Evolutionary conservation across 1,284 basidiomycete species (phyloP), one percentile per base, ranked within the genome.

Genomic region (Ceratobasidium sp.): DNA sequence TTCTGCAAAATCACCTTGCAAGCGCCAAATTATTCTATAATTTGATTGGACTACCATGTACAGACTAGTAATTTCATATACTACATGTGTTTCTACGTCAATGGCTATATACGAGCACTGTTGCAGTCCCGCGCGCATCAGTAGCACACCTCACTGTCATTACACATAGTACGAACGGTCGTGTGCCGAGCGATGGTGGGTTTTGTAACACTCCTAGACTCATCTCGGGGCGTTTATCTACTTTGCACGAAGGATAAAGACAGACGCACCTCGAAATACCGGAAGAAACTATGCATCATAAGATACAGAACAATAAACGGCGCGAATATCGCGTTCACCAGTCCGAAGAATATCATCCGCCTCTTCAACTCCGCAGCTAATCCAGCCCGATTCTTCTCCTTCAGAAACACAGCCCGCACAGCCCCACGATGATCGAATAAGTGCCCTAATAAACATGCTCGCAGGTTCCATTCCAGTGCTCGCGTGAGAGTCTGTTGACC

Each of bases 271-370:
- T 99, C 97, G 81, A 99, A 99, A 85, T 99, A 99, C 17, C 97
- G 94, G 88, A 99, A 99, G 89, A 99, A 99, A 0, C 96, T 98
- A 84, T 98, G 99, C 90, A 98, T 93, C 61, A 98, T 85, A 61
- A 98, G 90, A 85, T 99, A 99, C n/a, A 33, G 97, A n/a, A n/a
- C n/a, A n/a, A n/a, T n/a, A n/a, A n/a, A 97, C 0, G 98, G 98
- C 1, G 95, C 96, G 82, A 99, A 96, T 17, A 97, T 90, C 1
- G 94, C 95, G 82, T 99, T 99, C 78, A 99, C 85, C 69, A 97
- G 90, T 20, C 96, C 97, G 94, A 99, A 97, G 84, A 99, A 97
- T 79, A 97, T 91, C 83, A 99, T 94, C 0, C 98, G 90, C 77
- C 94, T 89, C 80, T 89, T 88, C 28, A 99, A 96, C 96, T 94